Conservation (phyloP, 2,329 filamentous ascomycete genomes). For the Whalleya microplaca region DNA sequence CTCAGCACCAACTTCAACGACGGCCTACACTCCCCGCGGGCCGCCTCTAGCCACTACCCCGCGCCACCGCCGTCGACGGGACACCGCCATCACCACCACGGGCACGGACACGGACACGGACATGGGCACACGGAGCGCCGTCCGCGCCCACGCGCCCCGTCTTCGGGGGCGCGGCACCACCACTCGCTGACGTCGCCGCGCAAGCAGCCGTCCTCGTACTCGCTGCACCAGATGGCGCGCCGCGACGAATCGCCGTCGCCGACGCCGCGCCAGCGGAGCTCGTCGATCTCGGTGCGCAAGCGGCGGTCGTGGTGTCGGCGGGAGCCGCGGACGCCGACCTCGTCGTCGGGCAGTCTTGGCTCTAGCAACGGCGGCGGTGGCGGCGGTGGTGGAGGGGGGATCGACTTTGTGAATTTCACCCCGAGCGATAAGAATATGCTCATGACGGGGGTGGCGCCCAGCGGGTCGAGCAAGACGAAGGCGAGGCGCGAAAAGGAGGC, state of each 20-base stretch:
- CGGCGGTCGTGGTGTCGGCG: constrained; percentile 42
- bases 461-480: constrained; percentile 91
- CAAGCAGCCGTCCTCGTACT: constrained; percentile 35
- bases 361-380: constrained; percentile 13
- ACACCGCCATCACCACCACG: constrained; percentile 25
- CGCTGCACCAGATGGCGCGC: constrained; percentile 39
- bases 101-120: constrained; percentile 15
- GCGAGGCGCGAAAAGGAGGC: constrained; percentile 89
- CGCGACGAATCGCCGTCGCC: constrained; percentile 43
- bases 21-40: neutral
- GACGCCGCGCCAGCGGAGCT: constrained; percentile 35
- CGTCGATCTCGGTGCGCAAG: constrained; percentile 39
- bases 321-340: constrained; percentile 24
- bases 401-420: constrained; percentile 89
- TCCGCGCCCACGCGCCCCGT: constrained; percentile 56
- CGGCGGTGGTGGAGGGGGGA: constrained; percentile 35
- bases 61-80: constrained; percentile 31
- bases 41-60: neutral
- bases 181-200: constrained; percentile 44
- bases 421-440: constrained; percentile 77
- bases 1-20: constrained; percentile 39
- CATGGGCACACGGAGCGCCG: constrained; percentile 40
- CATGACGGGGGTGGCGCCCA: constrained; percentile 88
- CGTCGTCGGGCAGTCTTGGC: constrained; percentile 7
- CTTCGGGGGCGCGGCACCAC: constrained; percentile 56